These are phyloP conservation scores for Phytopythium aichiense DNA, from an alignment of 352 stramenopile species.

Conservation along the genomic window DNA sequence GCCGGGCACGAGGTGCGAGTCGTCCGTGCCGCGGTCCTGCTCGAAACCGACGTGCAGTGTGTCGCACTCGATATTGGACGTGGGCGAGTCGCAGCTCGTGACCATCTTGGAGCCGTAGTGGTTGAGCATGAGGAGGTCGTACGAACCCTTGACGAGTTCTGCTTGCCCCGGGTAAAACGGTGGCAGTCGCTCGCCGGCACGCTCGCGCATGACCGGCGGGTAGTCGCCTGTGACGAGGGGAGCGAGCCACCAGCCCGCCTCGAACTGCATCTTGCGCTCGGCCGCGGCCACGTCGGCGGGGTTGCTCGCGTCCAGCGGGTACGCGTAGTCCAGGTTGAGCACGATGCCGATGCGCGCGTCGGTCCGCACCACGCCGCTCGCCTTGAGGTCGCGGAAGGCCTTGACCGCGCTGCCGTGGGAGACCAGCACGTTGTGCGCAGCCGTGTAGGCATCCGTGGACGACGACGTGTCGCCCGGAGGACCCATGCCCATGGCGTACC, in stretches of 20 bases:
- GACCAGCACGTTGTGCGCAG: constrained; percentile 82
- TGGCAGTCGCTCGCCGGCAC: constrained; percentile 70
- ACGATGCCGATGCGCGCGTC: constrained; percentile 83
- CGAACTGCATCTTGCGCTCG: constrained; percentile 74
- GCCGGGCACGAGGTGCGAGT: constrained; percentile 32
- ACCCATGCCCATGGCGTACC: constrained; percentile 65
- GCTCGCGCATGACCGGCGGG: constrained; percentile 75
- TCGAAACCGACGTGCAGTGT: constrained; percentile 22
- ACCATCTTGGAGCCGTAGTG: constrained; percentile 84
- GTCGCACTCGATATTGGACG: constrained; percentile 16
- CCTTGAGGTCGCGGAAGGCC: constrained; percentile 71
- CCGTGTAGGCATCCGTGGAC: constrained; percentile 21
- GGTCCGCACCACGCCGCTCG: constrained; percentile 17
- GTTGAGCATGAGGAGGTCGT: constrained; percentile 94
- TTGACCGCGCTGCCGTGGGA: constrained; percentile 76
- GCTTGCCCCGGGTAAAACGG: constrained; percentile 69
- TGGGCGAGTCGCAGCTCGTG: constrained; percentile 33
- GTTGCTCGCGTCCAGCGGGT: constrained; percentile 57
- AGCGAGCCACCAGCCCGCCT: constrained; percentile 86
- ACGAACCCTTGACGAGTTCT: constrained; percentile 63
- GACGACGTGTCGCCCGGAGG: constrained; percentile 19
- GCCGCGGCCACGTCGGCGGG: constrained; percentile 40
- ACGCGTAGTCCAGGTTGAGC: constrained; percentile 64
- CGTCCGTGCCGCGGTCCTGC: constrained; percentile 27
- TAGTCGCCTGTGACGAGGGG: constrained; percentile 88